Conservation (phyloP, 257 asterid species). For the Orobanche coerulescens region DNA sequence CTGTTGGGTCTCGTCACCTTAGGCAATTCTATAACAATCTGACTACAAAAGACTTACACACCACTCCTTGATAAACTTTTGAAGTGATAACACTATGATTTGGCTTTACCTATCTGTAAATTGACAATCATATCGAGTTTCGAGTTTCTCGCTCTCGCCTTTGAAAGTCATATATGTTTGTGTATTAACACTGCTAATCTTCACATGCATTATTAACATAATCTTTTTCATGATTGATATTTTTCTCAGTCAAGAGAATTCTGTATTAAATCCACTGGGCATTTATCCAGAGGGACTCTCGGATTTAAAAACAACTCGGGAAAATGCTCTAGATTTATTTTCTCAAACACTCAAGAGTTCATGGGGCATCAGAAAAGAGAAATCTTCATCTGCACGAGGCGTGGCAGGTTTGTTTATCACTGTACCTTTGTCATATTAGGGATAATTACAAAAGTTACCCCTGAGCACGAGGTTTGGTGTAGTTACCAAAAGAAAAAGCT, state of each 20-base stretch:
- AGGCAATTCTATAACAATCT: not conserved
- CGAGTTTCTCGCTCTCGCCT: constrained; percentile 1
- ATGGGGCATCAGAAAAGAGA: constrained; percentile 68
- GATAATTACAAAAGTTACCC: not conserved
- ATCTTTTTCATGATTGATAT: constrained; percentile 16
- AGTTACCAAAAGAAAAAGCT: not conserved
- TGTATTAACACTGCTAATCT: not conserved
- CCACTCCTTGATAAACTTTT: not conserved
- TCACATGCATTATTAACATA: constrained; percentile 10
- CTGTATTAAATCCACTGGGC: constrained; percentile 72
- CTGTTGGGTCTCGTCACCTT: not conserved
- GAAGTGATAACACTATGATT: not conserved
- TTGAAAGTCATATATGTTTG: not conserved
- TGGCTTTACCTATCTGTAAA: not conserved
- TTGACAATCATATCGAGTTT: not conserved
- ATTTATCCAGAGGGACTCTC: constrained; percentile 46
- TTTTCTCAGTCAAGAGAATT: constrained; percentile 38
- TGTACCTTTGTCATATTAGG: not conserved
- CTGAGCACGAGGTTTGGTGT: not conserved
- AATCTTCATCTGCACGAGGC: constrained; percentile 66
- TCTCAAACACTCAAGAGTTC: constrained; percentile 52
- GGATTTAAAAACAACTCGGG: constrained; percentile 45
- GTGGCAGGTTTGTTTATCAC: constrained; percentile 60
- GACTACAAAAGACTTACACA: not conserved
- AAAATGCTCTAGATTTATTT: constrained; percentile 32